Evolutionary conservation across 192 early-diverging fungal genomes (phyloP).

Genomic region (Entrophospora sp.): DNA sequence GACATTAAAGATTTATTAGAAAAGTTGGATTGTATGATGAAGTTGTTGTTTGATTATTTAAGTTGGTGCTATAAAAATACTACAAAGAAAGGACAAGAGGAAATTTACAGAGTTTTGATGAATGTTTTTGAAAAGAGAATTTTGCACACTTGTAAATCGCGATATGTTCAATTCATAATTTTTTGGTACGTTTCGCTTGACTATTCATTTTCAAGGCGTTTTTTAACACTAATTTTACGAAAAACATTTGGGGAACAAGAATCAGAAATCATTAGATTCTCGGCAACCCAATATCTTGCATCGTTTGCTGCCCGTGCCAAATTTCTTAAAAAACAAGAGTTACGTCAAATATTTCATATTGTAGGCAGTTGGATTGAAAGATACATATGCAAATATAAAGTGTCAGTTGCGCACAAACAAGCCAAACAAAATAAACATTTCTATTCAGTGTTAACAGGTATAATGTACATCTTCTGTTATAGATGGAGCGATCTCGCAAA

Average conservation of each 20-base stretch:
- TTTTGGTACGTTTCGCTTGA: slow-evolving; percentile 70
- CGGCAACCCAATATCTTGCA: slow-evolving; percentile 76
- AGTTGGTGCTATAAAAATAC: slow-evolving; percentile 26
- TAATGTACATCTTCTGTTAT: slow-evolving; percentile 95
- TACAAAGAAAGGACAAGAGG: slow-evolving; percentile 25
- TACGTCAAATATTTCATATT: slow-evolving; percentile 57
- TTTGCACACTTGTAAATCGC: slow-evolving; percentile 78
- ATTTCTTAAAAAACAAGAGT: slow-evolving; percentile 54
- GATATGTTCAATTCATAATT: slow-evolving; percentile 86
- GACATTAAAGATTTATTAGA: slow-evolving; percentile 49
- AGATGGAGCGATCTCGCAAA: slow-evolving; percentile 74
- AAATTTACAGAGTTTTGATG: slow-evolving; percentile 61
- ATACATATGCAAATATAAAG: slow-evolving; percentile 63
- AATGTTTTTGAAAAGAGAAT: slow-evolving; percentile 72
- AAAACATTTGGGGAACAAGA: slow-evolving; percentile 45
- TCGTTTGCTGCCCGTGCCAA: slow-evolving; percentile 83
- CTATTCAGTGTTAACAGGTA: slow-evolving; percentile 76
- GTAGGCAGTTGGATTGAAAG: slow-evolving; percentile 57
- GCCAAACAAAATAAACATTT: slow-evolving; percentile 67
- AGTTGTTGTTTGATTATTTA: slow-evolving; percentile 56
- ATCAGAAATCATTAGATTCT: slow-evolving; percentile 60
- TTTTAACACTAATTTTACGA: slow-evolving; percentile 39
- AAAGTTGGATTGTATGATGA: slow-evolving; percentile 69
- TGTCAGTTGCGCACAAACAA: slow-evolving; percentile 33
- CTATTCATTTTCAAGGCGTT: slow-evolving; percentile 72